Evolutionary conservation across 768 basidiomycete species (phyloP), one percentile per base, ranked within the genome.

Genomic region (Kwoniella newhampshirensis): DNA sequence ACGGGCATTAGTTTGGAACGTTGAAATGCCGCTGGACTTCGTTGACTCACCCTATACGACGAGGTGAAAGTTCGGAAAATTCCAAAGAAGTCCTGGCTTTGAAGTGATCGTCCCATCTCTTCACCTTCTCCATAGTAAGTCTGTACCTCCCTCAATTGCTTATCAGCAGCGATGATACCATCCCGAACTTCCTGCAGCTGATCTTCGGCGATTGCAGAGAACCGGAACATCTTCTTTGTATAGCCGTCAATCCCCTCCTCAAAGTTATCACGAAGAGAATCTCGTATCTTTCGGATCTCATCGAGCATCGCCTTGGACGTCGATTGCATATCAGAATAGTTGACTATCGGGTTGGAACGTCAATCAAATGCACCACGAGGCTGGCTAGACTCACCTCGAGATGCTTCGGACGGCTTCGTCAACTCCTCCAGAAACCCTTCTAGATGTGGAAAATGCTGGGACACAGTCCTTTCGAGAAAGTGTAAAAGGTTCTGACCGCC

Each of bases 41-140:
- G 20, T 20, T 20, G 46, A 64, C 75, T 54, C 46, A 77, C 77
- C 55, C 70, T 73, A 77, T 93, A 99, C 1, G 92, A 94, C 0
- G 87, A 93, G 25, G 93, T 83, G 68, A 99, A 99, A 1, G 90
- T 96, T 79, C 96, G 92, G 83, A 98, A 97, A 66, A 94, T 86
- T 12, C 86, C 91, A 78, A 91, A 99, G 79, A 98, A 99, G 69
- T 97, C 94, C 90, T 45, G 86, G 78, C 83, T 71, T 42, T 65
- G 74, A n/a, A 69, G 54, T 1, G 70, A 66, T 28, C 70, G 53
- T 18, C 70, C 57, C 66, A 68, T 68, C 54, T 75, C 68, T 57
- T 89, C 87, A 36, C 96, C 93, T 76, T 99, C 96, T 11, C 93
- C 92, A 70, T 88, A 99, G 71, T 91, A 94, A 54, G 81, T 85